Evolutionary conservation across 371 early-diverging fungal genomes (phyloP).

Genomic region (Saksenaea vasiformis): DNA sequence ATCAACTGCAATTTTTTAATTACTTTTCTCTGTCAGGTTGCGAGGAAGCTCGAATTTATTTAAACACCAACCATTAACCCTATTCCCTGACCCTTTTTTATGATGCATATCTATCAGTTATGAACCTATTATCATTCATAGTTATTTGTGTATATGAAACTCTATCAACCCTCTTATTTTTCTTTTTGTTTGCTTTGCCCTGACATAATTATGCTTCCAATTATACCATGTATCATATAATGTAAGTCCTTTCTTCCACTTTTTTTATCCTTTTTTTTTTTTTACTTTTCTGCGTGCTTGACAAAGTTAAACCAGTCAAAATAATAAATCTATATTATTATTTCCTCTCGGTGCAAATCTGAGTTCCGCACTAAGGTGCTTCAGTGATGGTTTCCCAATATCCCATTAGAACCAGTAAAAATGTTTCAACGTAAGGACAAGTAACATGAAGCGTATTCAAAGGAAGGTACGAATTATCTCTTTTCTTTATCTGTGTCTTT

Average conservation of each 20-base stretch:
- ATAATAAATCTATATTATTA: too few relatives aligned
- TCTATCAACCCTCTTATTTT: neutral
- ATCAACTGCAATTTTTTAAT: neutral
- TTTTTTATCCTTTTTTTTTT: neutral
- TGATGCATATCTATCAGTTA: neutral
- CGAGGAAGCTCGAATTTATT: neutral
- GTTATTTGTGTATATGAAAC: neutral
- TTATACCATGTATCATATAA: conserved; percentile 1
- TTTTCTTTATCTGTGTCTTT: too few relatives aligned
- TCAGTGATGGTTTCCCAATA: too few relatives aligned
- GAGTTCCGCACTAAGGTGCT: too few relatives aligned
- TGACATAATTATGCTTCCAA: neutral
- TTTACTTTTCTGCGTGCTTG: neutral
- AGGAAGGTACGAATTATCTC: too few relatives aligned
- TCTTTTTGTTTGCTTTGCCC: neutral
- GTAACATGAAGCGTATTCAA: too few relatives aligned
- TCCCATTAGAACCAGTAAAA: too few relatives aligned
- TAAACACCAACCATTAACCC: neutral
- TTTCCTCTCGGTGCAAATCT: too few relatives aligned
- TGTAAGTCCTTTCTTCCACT: neutral
- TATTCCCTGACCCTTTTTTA: neutral
- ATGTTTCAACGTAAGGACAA: too few relatives aligned
- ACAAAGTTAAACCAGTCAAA: neutral
- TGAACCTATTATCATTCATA: neutral
- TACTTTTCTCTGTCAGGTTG: neutral